These are phyloP conservation scores for Chytriomyces confervae DNA, from an alignment of 192 early-diverging fungal species.

Conservation along the genomic window DNA sequence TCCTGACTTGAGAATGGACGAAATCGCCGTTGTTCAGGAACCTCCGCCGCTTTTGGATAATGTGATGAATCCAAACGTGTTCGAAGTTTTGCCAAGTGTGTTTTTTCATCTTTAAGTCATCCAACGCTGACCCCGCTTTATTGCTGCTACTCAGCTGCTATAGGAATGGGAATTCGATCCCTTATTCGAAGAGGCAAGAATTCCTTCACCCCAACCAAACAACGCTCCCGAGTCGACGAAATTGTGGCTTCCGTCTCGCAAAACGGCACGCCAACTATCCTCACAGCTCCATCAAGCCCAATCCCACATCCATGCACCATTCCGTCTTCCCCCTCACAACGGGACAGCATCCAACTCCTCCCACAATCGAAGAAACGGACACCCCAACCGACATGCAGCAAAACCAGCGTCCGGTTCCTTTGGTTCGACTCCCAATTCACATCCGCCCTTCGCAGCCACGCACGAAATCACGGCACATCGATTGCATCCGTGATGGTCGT, in stretches of 20 bases:
- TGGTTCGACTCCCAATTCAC: constrained; percentile 44
- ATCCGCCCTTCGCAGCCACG: constrained; percentile 28
- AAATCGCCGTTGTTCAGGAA: constrained; percentile 21
- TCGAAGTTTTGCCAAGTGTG: constrained; percentile 51
- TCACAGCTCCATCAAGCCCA: neutral
- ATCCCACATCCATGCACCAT: constrained; percentile 6
- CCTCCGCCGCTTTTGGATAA: constrained; percentile 57
- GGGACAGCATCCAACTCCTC: neutral
- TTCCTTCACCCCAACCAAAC: constrained; percentile 19
- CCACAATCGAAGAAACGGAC: neutral
- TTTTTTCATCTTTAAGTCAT: neutral
- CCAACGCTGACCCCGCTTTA: neutral
- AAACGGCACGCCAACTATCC: too few species aligned
- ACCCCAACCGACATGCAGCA: neutral
- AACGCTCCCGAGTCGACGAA: neutral
- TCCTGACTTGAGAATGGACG: constrained; percentile 36
- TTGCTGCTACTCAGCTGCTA: constrained; percentile 16
- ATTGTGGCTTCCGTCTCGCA: neutral
- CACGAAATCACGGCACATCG: constrained; percentile 42
- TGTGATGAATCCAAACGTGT: constrained; percentile 44
- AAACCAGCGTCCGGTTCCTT: constrained; percentile 39
- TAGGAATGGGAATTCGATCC: constrained; percentile 23
- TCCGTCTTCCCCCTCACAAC: constrained; percentile 2
- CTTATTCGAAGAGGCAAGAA: constrained; percentile 21
- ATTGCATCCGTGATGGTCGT: constrained; percentile 53